These are phyloP conservation scores for Papiliotrema flavescens DNA, from an alignment of 1,284 basidiomycete species.

Conservation along the genomic window DNA sequence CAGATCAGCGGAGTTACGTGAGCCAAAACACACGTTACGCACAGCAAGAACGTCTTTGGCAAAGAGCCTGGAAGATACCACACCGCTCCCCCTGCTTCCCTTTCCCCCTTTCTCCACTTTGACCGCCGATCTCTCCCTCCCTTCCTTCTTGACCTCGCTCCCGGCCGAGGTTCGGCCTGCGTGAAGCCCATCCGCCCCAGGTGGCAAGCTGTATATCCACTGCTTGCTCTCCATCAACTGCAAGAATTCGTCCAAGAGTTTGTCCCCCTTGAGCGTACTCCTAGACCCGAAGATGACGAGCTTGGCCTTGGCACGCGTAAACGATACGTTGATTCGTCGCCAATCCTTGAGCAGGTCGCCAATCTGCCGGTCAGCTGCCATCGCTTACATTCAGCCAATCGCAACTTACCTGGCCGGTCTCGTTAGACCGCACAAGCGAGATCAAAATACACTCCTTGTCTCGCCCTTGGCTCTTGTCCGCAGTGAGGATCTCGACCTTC, in stretches of 20 bases:
- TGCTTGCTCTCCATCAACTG: constrained; percentile 62
- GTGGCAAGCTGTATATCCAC: constrained; percentile 65
- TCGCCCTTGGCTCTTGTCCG: constrained; percentile 90
- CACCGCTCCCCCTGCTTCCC: constrained; percentile 4
- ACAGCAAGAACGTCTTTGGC: constrained; percentile 24
- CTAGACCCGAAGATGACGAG: constrained; percentile 84
- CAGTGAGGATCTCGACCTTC: constrained; percentile 83
- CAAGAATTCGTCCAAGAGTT: constrained; percentile 67
- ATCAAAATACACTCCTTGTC: constrained; percentile 96
- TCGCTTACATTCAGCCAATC: not conserved
- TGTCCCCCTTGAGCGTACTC: constrained; percentile 61
- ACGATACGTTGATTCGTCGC: constrained; percentile 92
- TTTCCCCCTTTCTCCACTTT: not conserved
- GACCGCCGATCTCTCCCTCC: not conserved
- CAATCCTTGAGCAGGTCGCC: constrained; percentile 93
- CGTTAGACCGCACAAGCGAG: constrained; percentile 86
- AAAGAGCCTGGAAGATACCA: constrained; percentile 22
- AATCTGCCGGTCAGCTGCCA: constrained; percentile 53
- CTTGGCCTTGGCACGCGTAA: constrained; percentile 88
- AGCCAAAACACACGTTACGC: not conserved
- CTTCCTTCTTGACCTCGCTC: not conserved
- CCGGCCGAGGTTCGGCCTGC: not conserved
- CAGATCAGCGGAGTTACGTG: not conserved
- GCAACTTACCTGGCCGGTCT: constrained; percentile 60
- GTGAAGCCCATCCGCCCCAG: constrained; percentile 53